Percentiles rank a stretch among this genome's conserved stretches.
Evolutionary conservation across 2,329 filamentous ascomycete species (phyloP).

Genomic region (Penicillium freii): DNA sequence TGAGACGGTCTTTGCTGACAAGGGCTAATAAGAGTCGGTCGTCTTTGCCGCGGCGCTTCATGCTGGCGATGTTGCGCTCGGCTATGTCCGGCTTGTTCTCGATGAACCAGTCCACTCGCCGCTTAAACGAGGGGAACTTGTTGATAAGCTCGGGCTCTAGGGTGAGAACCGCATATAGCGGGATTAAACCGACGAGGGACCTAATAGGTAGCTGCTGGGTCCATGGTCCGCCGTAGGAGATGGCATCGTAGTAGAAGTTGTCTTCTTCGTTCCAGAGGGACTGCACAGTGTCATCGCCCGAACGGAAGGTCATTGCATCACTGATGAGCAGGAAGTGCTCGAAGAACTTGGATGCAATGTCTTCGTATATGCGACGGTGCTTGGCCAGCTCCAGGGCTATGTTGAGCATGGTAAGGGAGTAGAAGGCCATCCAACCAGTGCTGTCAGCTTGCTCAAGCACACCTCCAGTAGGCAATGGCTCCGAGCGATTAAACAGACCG

Average conservation of each 20-base stretch:
- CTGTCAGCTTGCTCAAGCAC: slow-evolving; percentile 94
- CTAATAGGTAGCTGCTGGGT: slow-evolving; percentile 88
- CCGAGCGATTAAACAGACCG: slow-evolving; percentile 93
- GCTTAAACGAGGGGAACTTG: slow-evolving; percentile 88
- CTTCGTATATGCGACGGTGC: slow-evolving; percentile 91
- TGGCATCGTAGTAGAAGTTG: slow-evolving; percentile 95
- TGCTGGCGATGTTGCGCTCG: slow-evolving; percentile 91
- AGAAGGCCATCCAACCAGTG: slow-evolving; percentile 99
- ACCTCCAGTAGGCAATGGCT: slow-evolving; percentile 89
- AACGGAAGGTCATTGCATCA: slow-evolving; percentile 90
- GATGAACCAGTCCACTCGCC: slow-evolving; percentile 90
- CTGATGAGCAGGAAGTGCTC: slow-evolving; percentile 98
- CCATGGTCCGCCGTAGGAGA: slow-evolving; percentile 92
- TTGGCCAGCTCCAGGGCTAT: slow-evolving; percentile 94
- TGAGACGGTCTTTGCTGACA: slow-evolving; percentile 87
- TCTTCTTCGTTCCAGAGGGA: slow-evolving; percentile 96
- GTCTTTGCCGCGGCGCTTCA: slow-evolving; percentile 84
- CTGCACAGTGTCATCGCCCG: slow-evolving; percentile 64
- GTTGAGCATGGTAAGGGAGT: slow-evolving; percentile 94
- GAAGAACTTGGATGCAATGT: slow-evolving; percentile 97
- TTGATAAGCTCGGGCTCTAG: slow-evolving; percentile 92
- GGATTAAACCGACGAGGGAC: slow-evolving; percentile 89
- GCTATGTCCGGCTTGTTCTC: slow-evolving; percentile 82
- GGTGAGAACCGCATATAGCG: slow-evolving; percentile 86
- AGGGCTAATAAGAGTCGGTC: slow-evolving; percentile 83